Conservation (phyloP, 2,329 filamentous ascomycete genomes). For the Uncinocarpus reesii region DNA sequence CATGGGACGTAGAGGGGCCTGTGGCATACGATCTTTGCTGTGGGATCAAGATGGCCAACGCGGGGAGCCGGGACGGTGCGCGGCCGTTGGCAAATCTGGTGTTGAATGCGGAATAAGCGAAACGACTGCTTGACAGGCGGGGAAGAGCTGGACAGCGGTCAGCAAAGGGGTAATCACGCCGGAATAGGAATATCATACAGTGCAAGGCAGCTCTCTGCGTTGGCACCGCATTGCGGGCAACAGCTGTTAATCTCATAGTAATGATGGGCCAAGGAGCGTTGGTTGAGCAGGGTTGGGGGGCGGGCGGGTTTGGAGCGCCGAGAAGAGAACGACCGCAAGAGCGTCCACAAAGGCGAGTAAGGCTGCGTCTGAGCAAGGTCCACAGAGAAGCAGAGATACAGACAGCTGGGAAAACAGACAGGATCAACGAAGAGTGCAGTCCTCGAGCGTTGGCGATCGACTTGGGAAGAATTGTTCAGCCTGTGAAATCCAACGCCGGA, state of each 20-base stretch:
- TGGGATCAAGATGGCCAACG: constrained; percentile 49
- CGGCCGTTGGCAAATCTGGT: constrained; percentile 27
- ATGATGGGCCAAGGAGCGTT: neutral
- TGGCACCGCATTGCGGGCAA: constrained; percentile 27
- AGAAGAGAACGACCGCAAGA: constrained; percentile 12
- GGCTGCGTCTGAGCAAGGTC: constrained; percentile 1
- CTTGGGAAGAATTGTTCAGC: no score
- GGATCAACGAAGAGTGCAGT: no score
- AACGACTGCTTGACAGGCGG: constrained; percentile 25
- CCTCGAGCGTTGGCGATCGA: no score
- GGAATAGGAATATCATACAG: constrained; percentile 5
- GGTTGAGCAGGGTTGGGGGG: constrained; percentile 2
- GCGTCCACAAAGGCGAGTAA: constrained; percentile 4
- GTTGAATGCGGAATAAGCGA: constrained; percentile 26
- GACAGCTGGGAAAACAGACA: neutral
- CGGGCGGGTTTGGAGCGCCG: constrained; percentile 10
- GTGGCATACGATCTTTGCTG: constrained; percentile 44
- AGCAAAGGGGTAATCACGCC: neutral
- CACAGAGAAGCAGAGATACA: neutral
- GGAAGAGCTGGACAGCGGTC: constrained; percentile 22
- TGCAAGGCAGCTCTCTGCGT: constrained; percentile 11
- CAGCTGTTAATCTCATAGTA: constrained; percentile 31
- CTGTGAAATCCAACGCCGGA: constrained; percentile 2
- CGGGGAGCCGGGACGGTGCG: constrained; percentile 44
- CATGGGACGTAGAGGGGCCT: constrained; percentile 45